Evolutionary conservation across 306 rosid species (phyloP).

Genomic region (Acacia confusa): DNA sequence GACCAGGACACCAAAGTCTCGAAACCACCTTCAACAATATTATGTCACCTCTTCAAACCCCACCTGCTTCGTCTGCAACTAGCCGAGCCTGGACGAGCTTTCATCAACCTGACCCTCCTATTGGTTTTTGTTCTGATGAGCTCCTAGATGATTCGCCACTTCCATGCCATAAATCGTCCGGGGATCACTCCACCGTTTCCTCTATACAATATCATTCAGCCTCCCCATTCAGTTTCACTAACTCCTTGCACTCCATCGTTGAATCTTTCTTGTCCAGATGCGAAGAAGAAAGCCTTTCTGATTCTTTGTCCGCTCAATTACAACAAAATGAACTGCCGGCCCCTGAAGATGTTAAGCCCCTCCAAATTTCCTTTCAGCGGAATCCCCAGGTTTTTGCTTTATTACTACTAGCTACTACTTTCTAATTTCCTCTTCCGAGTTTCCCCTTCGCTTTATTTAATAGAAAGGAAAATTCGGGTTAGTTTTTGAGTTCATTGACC

Average conservation of each 20-base stretch:
- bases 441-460: neutral
- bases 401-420: neutral
- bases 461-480: neutral
- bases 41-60: constrained; percentile 27
- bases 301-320: constrained; percentile 12
- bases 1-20: constrained; percentile 25
- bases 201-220: constrained; percentile 14
- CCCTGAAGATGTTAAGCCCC: constrained; percentile 20
- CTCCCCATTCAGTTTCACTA: constrained; percentile 22
- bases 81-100: neutral
- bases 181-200: constrained; percentile 27
- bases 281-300: constrained; percentile 33
- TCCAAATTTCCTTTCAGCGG: constrained; percentile 35
- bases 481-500: neutral
- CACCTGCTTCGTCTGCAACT: constrained; percentile 18
- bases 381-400: constrained; percentile 32
- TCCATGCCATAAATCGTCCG: constrained; percentile 26
- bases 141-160: constrained; percentile 27
- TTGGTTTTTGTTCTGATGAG: constrained; percentile 31
- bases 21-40: constrained; percentile 29
- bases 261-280: constrained; percentile 36
- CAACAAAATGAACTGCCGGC: constrained; percentile 21
- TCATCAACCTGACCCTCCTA: constrained; percentile 21
- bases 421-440: neutral
- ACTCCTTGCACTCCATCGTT: constrained; percentile 33